Base-by-base conservation (phyloP, 768 basidiomycete species). In the Zangia roseola region DNA sequence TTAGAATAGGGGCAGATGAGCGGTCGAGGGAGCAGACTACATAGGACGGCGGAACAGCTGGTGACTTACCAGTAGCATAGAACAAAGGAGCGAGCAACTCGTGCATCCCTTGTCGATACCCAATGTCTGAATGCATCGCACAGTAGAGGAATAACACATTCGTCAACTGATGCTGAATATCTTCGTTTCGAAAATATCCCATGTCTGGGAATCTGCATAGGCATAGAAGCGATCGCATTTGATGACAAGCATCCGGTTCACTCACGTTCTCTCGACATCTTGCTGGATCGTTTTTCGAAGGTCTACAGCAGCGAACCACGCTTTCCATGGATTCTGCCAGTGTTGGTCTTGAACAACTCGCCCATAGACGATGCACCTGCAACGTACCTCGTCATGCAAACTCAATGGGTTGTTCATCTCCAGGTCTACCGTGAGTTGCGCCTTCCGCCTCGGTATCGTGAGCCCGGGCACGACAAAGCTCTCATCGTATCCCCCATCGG, bases 41-140 rank as follows among this genome's bases (percentile, higher is more conserved):
- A 45, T 34, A 43, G 28, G 31, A 19, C 30, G 39, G 40, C 36
- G 23, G 26, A 28, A 39, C 19, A 28, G 17, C 17, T 36, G 12
- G 40, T 25, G 36, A 58, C 68, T 52, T 57, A 68, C 68, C 68
- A 43, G 64, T 44, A 40, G 86, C 86, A 60, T 89, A 83, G 58
- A 91, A 90, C 24, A 97, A 67, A 0, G 91, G 87, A 4, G 94
- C 97, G 19, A 97, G 78, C 9, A 98, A 71, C 63, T 99, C 97
- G 61, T 99, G 97, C 97, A 99, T 98, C 45, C 97, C 95, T 75
- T 99, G 97, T 25, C 97, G 82, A 64, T 99, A 99, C 19, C 94
- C 93, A 19, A 95, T 81, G 34, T 85, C 76, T 2, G 90, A 83
- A 63, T 94, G 83, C 62, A 82, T 79, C 34, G 81, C 75, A 13